phyloP scores from a whole-genome alignment of 805 yeast species.

The Yamadazyma philogaea region DNA sequence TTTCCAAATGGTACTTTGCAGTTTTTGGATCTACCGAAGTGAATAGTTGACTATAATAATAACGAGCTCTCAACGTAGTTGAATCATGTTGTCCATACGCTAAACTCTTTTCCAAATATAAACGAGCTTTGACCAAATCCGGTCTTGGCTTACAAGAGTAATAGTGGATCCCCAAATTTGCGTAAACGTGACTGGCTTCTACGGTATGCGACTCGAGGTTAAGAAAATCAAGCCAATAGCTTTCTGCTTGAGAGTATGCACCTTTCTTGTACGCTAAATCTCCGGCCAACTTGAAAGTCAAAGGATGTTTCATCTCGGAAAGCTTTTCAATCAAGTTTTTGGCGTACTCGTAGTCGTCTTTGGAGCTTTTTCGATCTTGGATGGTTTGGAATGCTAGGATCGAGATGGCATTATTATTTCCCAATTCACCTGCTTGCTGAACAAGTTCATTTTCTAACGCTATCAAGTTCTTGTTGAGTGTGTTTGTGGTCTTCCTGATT shows the following conservation, averaged over 20 bases:
- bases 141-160: slow-evolving; percentile 46
- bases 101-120: slow-evolving; percentile 60
- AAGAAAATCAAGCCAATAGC: slow-evolving; percentile 57
- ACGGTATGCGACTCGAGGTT: slow-evolving; percentile 56
- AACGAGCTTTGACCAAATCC: slow-evolving; percentile 50
- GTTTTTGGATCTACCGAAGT: slow-evolving; percentile 58
- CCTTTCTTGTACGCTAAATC: slow-evolving; percentile 62
- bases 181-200: slow-evolving; percentile 69
- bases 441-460: slow-evolving; percentile 67
- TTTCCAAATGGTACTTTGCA: slow-evolving; percentile 71
- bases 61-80: slow-evolving; percentile 68
- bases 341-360: slow-evolving; percentile 65
- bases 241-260: slow-evolving; percentile 50
- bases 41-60: slow-evolving; percentile 68
- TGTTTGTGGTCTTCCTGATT: slow-evolving; percentile 57
- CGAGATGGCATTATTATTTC: slow-evolving; percentile 77
- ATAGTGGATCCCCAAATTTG: slow-evolving; percentile 58
- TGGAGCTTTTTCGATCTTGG: slow-evolving; percentile 18
- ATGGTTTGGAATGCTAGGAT: slow-evolving; percentile 68
- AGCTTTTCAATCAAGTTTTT: slow-evolving; percentile 55
- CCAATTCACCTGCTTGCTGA: slow-evolving; percentile 82
- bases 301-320: slow-evolving; percentile 60
- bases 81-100: slow-evolving; percentile 59
- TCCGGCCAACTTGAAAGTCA: slow-evolving; percentile 74
- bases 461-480: slow-evolving; percentile 53